Evolutionary conservation across 164 flowering plant species (phyloP).

Genomic region (Vitis rotundifolia): DNA sequence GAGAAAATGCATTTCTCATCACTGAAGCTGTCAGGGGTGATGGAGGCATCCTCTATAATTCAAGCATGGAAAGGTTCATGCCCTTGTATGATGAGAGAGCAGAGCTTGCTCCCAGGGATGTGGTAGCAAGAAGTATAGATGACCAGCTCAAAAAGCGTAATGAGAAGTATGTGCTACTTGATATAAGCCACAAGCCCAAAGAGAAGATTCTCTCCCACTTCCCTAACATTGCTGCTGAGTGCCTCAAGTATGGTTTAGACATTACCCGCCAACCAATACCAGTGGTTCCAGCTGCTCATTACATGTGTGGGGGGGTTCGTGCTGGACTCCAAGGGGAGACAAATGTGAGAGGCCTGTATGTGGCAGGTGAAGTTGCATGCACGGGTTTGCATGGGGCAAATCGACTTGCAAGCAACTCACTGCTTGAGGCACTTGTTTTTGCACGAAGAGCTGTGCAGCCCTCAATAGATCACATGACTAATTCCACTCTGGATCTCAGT

Average conservation of each 20-base stretch:
- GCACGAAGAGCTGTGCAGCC: slow-evolving; percentile 88
- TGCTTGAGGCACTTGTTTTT: slow-evolving; percentile 95
- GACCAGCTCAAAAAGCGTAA: slow-evolving; percentile 84
- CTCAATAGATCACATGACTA: slow-evolving; percentile 68
- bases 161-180: slow-evolving; percentile 87
- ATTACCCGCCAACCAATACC: slow-evolving; percentile 89
- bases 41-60: slow-evolving; percentile 90
- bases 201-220: slow-evolving; percentile 82
- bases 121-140: slow-evolving; percentile 95
- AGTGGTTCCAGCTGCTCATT: slow-evolving; percentile 98
- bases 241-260: slow-evolving; percentile 82
- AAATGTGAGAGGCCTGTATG: slow-evolving; percentile 77
- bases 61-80: slow-evolving; percentile 90
- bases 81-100: slow-evolving; percentile 84
- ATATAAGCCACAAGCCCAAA: slow-evolving; percentile 80
- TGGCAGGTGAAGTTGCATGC: slow-evolving; percentile 99
- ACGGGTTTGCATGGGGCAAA: slow-evolving; percentile 99
- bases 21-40: slow-evolving; percentile 99
- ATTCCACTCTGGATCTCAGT: slow-evolving; percentile 26
- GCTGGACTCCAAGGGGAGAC: slow-evolving; percentile 96
- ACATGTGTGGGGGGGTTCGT: slow-evolving; percentile 99
- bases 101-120: slow-evolving; percentile 96
- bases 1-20: slow-evolving; percentile 92
- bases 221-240: slow-evolving; percentile 96
- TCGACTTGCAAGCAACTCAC: slow-evolving; percentile 92